phyloP scores from a whole-genome alignment of 2,329 filamentous ascomycete genomes.

The Epichloe gansuensis region DNA sequence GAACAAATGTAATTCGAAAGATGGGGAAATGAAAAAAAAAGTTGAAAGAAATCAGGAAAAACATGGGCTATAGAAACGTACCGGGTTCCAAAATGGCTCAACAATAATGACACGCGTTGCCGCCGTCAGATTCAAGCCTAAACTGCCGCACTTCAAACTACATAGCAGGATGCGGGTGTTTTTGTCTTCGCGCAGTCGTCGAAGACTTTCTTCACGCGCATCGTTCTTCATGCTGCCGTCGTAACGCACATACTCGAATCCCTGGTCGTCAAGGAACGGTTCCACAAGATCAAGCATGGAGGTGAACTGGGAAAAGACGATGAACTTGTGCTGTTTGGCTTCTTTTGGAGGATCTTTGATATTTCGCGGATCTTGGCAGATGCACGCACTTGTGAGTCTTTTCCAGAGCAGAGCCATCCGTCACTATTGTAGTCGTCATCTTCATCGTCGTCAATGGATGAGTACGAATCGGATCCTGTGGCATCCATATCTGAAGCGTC shows the following conservation, averaged over 20 bases:
- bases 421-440: conserved; percentile 18
- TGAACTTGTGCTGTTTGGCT: conserved; percentile 78
- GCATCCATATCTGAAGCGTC: conserved; percentile 19
- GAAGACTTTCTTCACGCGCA: conserved; percentile 73
- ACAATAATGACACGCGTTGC: conserved; percentile 88
- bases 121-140: conserved; percentile 89
- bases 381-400: conserved; percentile 35
- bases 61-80: conserved; percentile 27
- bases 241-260: conserved; percentile 75
- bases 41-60: not conserved
- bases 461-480: conserved; percentile 30
- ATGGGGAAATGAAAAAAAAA: not conserved
- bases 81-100: conserved; percentile 97
- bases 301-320: conserved; percentile 97
- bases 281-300: conserved; percentile 96
- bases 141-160: conserved; percentile 82
- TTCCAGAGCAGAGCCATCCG: conserved; percentile 18
- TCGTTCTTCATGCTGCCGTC: conserved; percentile 95
- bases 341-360: conserved; percentile 69
- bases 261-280: conserved; percentile 67
- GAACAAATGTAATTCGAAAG: not conserved
- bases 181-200: conserved; percentile 61
- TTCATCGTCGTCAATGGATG: conserved; percentile 10
- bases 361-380: conserved; percentile 91
- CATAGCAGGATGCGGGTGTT: conserved; percentile 76